Base-by-base conservation (phyloP, 495 filamentous ascomycete species). In the Oidiodendron maius region DNA sequence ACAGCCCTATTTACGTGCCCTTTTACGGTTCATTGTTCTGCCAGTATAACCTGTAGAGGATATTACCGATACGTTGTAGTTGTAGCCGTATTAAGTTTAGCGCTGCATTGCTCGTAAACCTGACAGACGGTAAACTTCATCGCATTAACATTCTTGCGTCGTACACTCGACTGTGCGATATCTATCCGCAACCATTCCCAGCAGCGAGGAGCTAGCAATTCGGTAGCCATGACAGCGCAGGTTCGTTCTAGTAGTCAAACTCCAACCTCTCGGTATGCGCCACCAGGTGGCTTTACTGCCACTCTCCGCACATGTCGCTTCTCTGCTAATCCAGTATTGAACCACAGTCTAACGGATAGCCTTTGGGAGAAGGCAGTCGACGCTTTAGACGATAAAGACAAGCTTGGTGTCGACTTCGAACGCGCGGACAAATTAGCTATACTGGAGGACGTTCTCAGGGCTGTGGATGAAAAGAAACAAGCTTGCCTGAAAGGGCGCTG, bases 401-500 rank as follows among this genome's bases (percentile, higher is more conserved):
- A 51, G 24, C n/a, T 2, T n/a, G 11, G 24, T 13, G 9, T 54
- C 34, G 30, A 50, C 26, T 41, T 55, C 40, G 22, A 10, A 9
- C 24, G 42, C 3, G 6, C 42, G 9, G 22, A 44, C 16, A 44
- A 32, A 18, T 18, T 26, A 11, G 10, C 20, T n/a, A 44, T 44
- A 28, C 23, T 44, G 15, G 23, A 30, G 23, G 42, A 44, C 16
- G 15, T 44, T 3, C 42, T 44, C 20, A 30, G 15, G 6, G 35
- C 25, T 3, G 58, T 53, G 8, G 40, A 48, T 8, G 16, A 44
- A 15, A 21, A n/a, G 4, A 32, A 44, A 21, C 12, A 44, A 6
- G 12, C 20, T 6, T 44, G 23, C 42, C 4, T 28, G 8, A n/a
- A 49, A 21, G 57, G 57, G 40, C 38, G 51, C 11, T 61, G 59